phyloP scores from a whole-genome alignment of 345 rosid genomes.

The Combretum micranthum region DNA sequence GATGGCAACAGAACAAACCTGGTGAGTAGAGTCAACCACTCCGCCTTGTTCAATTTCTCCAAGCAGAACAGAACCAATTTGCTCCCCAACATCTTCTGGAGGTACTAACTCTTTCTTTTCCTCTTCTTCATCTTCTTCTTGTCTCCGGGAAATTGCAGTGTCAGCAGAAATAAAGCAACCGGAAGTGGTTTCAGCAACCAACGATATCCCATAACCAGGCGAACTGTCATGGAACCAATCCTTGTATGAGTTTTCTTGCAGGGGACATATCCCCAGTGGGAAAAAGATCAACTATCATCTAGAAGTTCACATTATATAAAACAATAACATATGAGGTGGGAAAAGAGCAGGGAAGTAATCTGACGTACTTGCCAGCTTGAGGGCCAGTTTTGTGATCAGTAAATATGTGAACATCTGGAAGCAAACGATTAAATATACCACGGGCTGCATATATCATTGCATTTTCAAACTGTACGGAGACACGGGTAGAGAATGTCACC shows the following conservation, averaged over 20 bases:
- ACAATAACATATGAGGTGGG: no score
- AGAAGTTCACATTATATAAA: not conserved
- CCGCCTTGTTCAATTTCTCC: constrained; percentile 90
- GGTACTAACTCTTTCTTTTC: constrained; percentile 55
- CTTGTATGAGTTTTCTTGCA: constrained; percentile 9
- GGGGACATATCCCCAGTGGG: not conserved
- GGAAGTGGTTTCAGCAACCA: constrained; percentile 86
- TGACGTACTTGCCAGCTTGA: constrained; percentile 85
- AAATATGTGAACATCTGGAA: constrained; percentile 83
- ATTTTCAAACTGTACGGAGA: constrained; percentile 62
- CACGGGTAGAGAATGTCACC: constrained; percentile 66
- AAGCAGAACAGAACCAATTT: constrained; percentile 76
- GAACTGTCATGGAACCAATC: constrained; percentile 47
- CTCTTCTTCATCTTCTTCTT: constrained; percentile 40
- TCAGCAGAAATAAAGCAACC: constrained; percentile 81
- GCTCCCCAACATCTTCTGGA: constrained; percentile 71
- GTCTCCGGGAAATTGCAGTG: constrained; percentile 51
- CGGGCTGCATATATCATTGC: constrained; percentile 78
- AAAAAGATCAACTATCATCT: not conserved
- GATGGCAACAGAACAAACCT: constrained; percentile 38
- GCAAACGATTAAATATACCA: constrained; percentile 76
- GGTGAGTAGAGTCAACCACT: constrained; percentile 91
- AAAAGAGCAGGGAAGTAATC: constrained; percentile 1
- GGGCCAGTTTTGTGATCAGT: constrained; percentile 61
- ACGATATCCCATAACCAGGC: constrained; percentile 83